Evolutionary conservation across 2,329 filamentous ascomycete genomes (phyloP), one percentile per base, ranked within the genome.

Genomic region (Trichoderma sp.): DNA sequence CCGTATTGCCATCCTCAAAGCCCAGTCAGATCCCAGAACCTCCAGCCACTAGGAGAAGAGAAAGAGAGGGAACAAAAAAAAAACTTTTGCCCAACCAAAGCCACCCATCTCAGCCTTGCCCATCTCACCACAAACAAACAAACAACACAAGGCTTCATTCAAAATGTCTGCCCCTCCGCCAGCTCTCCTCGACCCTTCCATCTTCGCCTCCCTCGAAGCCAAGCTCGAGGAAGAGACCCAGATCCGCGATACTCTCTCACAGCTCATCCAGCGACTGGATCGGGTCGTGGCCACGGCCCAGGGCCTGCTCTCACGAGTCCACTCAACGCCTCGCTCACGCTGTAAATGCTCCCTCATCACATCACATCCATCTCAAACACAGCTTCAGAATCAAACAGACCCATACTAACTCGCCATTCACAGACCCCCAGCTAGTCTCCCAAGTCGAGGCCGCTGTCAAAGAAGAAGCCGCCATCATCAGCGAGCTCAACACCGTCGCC

Each of bases 161-260:
- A 51, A 6, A 36, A 30, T 82, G 81, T 76, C 80, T 30, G 72
- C 70, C 43, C 72, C 61, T n/a, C 69, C 69, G 43, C 78, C 79
- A 9, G 76, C 77, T 62, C 82, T 84, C 34, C 80, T 96, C 78
- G 91, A 97, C 80, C 91, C 93, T 73, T 87, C 88, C 75, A 93
- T 98, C 81, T 98, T 98, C 82, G 90, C 94, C 79, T 88, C 92
- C 77, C 90, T 99, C 73, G 95, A 98, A 83, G 85, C 88, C 72
- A 95, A 95, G 81, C 93, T 98, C 77, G 96, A 98, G 76, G 92
- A 97, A 81, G 96, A 98, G 80, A 87, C 89, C 9, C 86, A 88
- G 70, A 90, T 97, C 70, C 90, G 93, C 78, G 95, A 98, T 84
- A 90, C 93, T 78, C 88, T 99, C 71, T 89, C 91, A 75, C 90